phyloP scores from a whole-genome alignment of 1,139 yeast species.

The Geotrichum carabidarum region DNA sequence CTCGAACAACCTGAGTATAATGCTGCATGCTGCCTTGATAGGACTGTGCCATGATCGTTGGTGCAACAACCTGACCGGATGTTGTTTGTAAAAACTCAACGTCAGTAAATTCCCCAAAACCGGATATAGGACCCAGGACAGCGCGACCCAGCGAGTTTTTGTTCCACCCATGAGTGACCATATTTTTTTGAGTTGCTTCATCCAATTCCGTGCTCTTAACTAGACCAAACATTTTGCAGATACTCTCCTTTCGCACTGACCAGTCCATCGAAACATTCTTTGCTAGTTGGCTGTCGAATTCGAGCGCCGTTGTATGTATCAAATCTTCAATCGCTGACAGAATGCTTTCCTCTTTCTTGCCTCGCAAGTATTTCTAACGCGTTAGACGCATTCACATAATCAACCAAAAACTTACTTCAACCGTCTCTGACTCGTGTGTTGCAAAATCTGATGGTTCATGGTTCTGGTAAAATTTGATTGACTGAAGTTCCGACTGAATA shows the following conservation, averaged over 20 bases:
- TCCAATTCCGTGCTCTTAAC: constrained; percentile 19
- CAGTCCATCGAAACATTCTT: constrained; percentile 76
- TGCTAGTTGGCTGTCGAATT: constrained; percentile 73
- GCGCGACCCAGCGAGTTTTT: constrained; percentile 35
- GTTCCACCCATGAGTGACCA: constrained; percentile 30
- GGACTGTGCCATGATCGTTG: constrained; percentile 12
- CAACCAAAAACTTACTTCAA: constrained; percentile 21
- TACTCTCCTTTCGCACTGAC: constrained; percentile 68
- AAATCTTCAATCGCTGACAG: constrained; percentile 80
- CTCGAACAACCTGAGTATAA: constrained; percentile 46
- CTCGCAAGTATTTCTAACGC: constrained; percentile 40
- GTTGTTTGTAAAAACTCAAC: constrained; percentile 30
- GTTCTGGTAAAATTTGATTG: constrained; percentile 30
- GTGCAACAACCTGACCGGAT: constrained; percentile 19
- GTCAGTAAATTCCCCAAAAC: constrained; percentile 33
- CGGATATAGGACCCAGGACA: constrained; percentile 37
- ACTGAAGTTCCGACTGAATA: constrained; percentile 56
- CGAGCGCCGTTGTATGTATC: constrained; percentile 66
- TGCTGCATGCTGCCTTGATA: constrained; percentile 2
- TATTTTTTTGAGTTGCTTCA: constrained; percentile 1
- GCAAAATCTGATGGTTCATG: constrained; percentile 25
- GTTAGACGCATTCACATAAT: not conserved
- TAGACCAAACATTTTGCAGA: constrained; percentile 63
- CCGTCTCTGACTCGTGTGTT: constrained; percentile 25
- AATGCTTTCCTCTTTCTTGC: constrained; percentile 77